These are phyloP conservation scores for Trichoderma brevicompactum DNA, from an alignment of 2,329 filamentous ascomycete species.

Conservation along the genomic window DNA sequence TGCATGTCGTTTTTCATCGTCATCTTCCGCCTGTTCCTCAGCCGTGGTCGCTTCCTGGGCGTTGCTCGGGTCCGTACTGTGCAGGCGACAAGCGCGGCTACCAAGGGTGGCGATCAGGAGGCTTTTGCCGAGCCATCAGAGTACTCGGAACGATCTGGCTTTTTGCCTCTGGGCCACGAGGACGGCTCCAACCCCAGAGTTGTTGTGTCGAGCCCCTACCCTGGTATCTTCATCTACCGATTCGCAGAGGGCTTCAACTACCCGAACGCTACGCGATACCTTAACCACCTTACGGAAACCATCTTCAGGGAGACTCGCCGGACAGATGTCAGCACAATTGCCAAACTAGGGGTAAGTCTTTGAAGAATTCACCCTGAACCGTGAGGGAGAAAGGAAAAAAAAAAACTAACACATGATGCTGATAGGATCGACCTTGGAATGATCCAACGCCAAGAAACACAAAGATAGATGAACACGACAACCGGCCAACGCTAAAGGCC, in stretches of 20 bases:
- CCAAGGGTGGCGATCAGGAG: slow-evolving; percentile 41
- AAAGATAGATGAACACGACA: slow-evolving; percentile 39
- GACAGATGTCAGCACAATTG: slow-evolving; percentile 49
- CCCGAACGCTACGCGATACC: slow-evolving; percentile 56
- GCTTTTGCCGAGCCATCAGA: slow-evolving; percentile 53
- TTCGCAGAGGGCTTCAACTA: slow-evolving; percentile 62
- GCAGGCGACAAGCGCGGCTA: slow-evolving; percentile 56
- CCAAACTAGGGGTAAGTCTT: slow-evolving; percentile 39
- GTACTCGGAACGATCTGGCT: slow-evolving; percentile 46
- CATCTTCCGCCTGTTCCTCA: slow-evolving; percentile 78
- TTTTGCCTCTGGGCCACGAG: slow-evolving; percentile 54
- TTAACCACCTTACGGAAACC: slow-evolving; percentile 53
- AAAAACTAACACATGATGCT: neutral
- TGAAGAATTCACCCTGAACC: no score
- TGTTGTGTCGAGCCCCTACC: slow-evolving; percentile 52
- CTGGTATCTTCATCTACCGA: slow-evolving; percentile 60
- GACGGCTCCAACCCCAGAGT: slow-evolving; percentile 57
- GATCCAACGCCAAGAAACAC: slow-evolving; percentile 51
- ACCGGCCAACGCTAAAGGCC: slow-evolving; percentile 57
- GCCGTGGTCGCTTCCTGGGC: slow-evolving; percentile 77
- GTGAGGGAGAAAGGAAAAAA: neutral
- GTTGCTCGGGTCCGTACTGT: slow-evolving; percentile 83
- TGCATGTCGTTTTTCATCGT: slow-evolving; percentile 70
- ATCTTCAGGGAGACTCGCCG: slow-evolving; percentile 53
- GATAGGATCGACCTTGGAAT: slow-evolving; percentile 61